Evolutionary conservation across 768 basidiomycete genomes (phyloP).

Genomic region (Amanita rimosa): DNA sequence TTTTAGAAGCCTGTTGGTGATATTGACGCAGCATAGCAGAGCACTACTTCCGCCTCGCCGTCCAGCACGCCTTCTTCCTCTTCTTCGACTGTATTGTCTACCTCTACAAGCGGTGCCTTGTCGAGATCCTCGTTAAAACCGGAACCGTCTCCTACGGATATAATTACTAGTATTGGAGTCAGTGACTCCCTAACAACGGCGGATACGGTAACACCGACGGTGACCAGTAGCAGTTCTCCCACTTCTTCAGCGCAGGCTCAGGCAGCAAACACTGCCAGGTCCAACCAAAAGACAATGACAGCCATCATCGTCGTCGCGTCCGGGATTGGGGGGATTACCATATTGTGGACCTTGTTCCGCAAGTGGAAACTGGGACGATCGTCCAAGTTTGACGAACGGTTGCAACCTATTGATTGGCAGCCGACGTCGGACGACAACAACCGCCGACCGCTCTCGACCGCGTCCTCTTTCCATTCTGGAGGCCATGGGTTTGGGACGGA

Average conservation of each 20-base stretch:
- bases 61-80: conserved; percentile 9
- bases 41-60: neutral
- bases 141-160: conserved; percentile 8
- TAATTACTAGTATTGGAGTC: conserved; percentile 7
- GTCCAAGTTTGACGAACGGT: conserved; percentile 68
- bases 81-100: conserved; percentile 6
- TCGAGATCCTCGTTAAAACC: conserved; percentile 5
- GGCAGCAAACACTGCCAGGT: conserved; percentile 12
- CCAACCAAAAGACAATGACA: conserved; percentile 36
- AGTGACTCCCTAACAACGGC: conserved; percentile 8
- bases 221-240: conserved; percentile 16
- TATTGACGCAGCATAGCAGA: neutral
- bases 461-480: conserved; percentile 64
- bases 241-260: conserved; percentile 17
- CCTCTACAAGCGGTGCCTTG: conserved; percentile 11
- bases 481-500: conserved; percentile 23
- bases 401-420: conserved; percentile 85
- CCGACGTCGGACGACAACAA: conserved; percentile 44
- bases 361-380: conserved; percentile 87
- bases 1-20: neutral
- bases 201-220: conserved; percentile 16
- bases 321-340: conserved; percentile 52
- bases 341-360: conserved; percentile 85
- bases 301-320: conserved; percentile 62
- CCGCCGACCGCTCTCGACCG: conserved; percentile 42